Percentiles rank a stretch among this genome's conserved stretches.
phyloP scores from a whole-genome alignment of 345 rosid species.

The Nasturtium officinale region DNA sequence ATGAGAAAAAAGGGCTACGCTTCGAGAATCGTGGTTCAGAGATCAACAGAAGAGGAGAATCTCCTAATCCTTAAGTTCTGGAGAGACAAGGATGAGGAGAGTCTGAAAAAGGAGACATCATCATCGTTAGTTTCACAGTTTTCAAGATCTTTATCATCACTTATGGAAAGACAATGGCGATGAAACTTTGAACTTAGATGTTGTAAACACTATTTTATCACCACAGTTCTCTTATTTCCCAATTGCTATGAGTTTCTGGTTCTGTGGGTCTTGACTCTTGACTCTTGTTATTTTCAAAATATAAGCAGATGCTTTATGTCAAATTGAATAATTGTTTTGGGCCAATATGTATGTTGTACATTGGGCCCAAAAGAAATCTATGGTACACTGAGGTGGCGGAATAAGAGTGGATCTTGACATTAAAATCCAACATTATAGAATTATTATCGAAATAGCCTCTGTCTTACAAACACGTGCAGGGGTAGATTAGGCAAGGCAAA shows the following conservation, averaged over 20 bases:
- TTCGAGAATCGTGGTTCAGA: constrained; percentile 70
- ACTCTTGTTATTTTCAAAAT: too few relatives aligned
- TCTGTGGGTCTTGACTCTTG: neutral
- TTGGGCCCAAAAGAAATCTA: neutral
- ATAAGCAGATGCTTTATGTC: too few relatives aligned
- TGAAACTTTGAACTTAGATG: neutral
- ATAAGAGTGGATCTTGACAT: constrained; percentile 11
- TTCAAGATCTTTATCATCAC: constrained; percentile 29
- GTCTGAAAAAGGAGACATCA: constrained; percentile 26
- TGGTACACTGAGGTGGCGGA: neutral
- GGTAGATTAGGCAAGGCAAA: constrained; percentile 20
- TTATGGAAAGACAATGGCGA: constrained; percentile 37
- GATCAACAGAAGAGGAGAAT: constrained; percentile 80
- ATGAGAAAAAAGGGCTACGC: constrained; percentile 76
- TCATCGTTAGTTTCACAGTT: constrained; percentile 30
- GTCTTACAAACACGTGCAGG: neutral
- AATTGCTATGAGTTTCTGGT: neutral
- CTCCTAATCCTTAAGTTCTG: constrained; percentile 69
- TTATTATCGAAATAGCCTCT: neutral
- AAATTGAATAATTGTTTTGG: neutral
- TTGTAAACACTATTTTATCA: neutral
- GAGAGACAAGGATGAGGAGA: constrained; percentile 43
- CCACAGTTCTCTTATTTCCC: neutral
- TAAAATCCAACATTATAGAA: neutral
- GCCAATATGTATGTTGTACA: neutral